Evolutionary conservation across 768 basidiomycete genomes (phyloP).

Genomic region (Tylopilus felleus): DNA sequence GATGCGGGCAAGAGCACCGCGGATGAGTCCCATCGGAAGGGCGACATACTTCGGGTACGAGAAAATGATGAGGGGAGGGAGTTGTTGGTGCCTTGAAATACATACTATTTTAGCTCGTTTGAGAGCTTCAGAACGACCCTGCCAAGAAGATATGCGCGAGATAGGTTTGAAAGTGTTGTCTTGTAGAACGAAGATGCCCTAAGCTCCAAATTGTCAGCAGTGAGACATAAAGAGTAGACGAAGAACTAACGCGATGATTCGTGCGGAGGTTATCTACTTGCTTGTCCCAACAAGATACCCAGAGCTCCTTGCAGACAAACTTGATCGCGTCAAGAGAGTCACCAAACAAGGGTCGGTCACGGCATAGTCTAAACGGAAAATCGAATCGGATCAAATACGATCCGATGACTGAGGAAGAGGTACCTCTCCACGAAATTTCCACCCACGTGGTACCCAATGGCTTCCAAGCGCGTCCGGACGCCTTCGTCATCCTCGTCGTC

Average conservation of each 20-base stretch:
- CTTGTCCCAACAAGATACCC: conserved; percentile 81
- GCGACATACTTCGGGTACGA: conserved; percentile 60
- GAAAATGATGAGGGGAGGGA: not conserved
- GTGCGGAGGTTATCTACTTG: conserved; percentile 88
- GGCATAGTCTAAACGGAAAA: conserved; percentile 54
- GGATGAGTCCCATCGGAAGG: conserved; percentile 79
- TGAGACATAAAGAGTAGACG: not conserved
- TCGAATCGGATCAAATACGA: not conserved
- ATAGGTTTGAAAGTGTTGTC: conserved; percentile 90
- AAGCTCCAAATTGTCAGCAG: not conserved
- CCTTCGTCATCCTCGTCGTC: conserved; percentile 74
- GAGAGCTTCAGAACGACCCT: conserved; percentile 70
- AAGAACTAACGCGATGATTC: conserved; percentile 76
- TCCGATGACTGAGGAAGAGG: not conserved
- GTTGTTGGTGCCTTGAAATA: not conserved
- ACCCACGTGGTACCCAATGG: conserved; percentile 84
- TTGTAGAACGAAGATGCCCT: conserved; percentile 83
- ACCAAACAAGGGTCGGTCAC: conserved; percentile 68
- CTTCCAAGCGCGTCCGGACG: conserved; percentile 65
- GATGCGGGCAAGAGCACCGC: conserved; percentile 74
- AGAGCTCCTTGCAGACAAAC: conserved; percentile 96
- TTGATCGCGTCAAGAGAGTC: conserved; percentile 91
- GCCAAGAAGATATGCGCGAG: conserved; percentile 74
- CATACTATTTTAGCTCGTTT: conserved; percentile 69
- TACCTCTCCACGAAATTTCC: conserved; percentile 84